These are phyloP conservation scores for Gossypium davidsonii DNA, from an alignment of 441 rosid species.

Conservation along the genomic window DNA sequence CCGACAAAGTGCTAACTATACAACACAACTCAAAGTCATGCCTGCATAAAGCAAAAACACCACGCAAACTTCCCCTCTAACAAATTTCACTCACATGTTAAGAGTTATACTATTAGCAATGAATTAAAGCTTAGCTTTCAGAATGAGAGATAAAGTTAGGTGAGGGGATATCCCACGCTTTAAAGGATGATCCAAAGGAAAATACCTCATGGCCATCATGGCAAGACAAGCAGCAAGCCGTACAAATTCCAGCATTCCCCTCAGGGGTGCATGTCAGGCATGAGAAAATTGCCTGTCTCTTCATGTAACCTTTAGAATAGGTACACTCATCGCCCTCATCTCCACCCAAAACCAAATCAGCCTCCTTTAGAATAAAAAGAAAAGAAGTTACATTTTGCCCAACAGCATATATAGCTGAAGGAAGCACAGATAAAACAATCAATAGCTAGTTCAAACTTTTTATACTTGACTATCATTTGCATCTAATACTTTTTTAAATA, in stretches of 20 bases:
- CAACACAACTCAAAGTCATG: not conserved
- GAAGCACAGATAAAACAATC: not conserved
- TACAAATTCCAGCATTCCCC: slow-evolving; percentile 92
- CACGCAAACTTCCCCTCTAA: too few species aligned
- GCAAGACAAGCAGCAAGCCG: slow-evolving; percentile 89
- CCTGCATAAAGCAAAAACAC: too few species aligned
- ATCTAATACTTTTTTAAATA: not conserved
- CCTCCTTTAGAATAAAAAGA: slow-evolving; percentile 43
- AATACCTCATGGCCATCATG: slow-evolving; percentile 96
- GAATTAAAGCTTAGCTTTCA: not conserved
- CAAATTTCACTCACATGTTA: not conserved
- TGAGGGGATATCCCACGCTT: not conserved
- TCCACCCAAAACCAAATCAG: slow-evolving; percentile 93
- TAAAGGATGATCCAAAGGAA: not conserved
- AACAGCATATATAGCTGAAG: not conserved
- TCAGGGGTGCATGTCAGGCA: slow-evolving; percentile 87
- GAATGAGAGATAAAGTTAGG: not conserved
- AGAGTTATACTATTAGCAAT: not conserved
- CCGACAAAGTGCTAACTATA: not conserved
- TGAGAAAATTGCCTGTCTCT: slow-evolving; percentile 89
- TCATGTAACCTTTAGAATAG: slow-evolving; percentile 68
- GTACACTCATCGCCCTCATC: slow-evolving; percentile 95
- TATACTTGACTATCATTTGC: not conserved
- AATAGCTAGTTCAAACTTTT: not conserved
- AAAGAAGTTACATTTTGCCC: not conserved